Percentiles rank a stretch among this genome's conserved stretches.
phyloP scores from a whole-genome alignment of 352 stramenopile genomes.

The Detonula confervacea region DNA sequence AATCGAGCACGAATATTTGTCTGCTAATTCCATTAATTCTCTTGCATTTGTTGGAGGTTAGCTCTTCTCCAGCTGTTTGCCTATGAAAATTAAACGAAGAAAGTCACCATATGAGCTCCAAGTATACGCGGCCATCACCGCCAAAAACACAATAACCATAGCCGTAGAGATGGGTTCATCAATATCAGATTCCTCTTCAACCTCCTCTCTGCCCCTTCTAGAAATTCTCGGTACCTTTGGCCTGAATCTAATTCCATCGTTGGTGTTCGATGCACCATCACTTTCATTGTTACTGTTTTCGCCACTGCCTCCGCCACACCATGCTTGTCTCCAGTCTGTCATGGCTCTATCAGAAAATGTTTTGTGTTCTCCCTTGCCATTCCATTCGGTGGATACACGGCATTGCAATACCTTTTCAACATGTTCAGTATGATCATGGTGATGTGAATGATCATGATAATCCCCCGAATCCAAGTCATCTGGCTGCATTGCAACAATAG shows the following conservation, averaged over 20 bases:
- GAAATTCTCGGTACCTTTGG: slow-evolving; percentile 37
- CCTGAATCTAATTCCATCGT: not conserved
- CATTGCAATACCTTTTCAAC: slow-evolving; percentile 44
- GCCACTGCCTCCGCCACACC: not conserved
- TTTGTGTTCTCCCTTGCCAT: slow-evolving; percentile 53
- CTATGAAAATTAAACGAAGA: no score
- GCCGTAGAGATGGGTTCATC: slow-evolving; percentile 42
- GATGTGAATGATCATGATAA: slow-evolving; percentile 36
- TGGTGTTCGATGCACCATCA: not conserved
- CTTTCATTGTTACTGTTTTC: not conserved
- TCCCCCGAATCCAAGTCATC: slow-evolving; percentile 62
- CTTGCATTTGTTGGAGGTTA: no score
- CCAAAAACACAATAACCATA: slow-evolving; percentile 49
- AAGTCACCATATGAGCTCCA: slow-evolving; percentile 43
- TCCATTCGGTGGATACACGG: slow-evolving; percentile 56
- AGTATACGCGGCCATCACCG: slow-evolving; percentile 32
- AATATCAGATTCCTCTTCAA: not conserved
- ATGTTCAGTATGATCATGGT: slow-evolving; percentile 1
- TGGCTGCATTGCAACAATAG: slow-evolving; percentile 48
- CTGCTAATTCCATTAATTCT: no score
- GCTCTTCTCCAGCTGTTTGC: no score
- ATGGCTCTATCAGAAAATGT: slow-evolving; percentile 53
- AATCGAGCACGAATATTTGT: no score
- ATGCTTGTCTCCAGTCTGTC: slow-evolving; percentile 41
- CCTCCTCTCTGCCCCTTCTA: slow-evolving; percentile 14